Percentiles rank a stretch among this genome's conserved stretches.
Conservation (phyloP, 345 rosid species). For the Laguncularia racemosa region DNA sequence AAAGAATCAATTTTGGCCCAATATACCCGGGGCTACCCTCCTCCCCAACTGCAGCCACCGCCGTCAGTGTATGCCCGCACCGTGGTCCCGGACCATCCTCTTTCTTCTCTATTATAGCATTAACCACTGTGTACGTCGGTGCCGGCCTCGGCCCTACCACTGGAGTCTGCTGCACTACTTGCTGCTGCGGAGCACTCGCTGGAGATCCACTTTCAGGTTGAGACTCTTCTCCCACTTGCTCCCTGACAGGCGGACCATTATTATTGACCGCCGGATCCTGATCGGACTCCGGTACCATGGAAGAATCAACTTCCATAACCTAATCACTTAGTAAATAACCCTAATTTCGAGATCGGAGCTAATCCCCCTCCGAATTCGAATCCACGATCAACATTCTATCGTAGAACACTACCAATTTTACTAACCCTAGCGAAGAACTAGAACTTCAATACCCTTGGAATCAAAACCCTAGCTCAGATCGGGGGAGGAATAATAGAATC, state of each 20-base stretch:
- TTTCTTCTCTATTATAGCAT: constrained; percentile 82
- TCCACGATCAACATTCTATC: constrained; percentile 38
- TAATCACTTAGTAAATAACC: constrained; percentile 15
- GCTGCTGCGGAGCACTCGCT: constrained; percentile 18
- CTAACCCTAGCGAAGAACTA: too few species aligned
- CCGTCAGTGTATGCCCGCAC: constrained; percentile 95
- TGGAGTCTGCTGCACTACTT: constrained; percentile 29
- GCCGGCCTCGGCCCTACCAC: constrained; percentile 89
- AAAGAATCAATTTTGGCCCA: constrained; percentile 88
- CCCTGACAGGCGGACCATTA: constrained; percentile 35
- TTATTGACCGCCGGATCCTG: constrained; percentile 44
- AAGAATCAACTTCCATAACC: constrained; percentile 79
- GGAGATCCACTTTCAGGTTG: constrained; percentile 14
- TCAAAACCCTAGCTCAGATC: too few species aligned
- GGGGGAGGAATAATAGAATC: too few species aligned
- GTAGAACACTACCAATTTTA: too few species aligned
- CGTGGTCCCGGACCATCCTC: constrained; percentile 99
- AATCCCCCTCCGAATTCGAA: constrained; percentile 27
- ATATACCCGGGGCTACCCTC: constrained; percentile 74
- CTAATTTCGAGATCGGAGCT: constrained; percentile 62
- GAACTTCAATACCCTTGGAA: too few species aligned
- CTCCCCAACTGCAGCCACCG: constrained; percentile 95
- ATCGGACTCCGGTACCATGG: constrained; percentile 68
- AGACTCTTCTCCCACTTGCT: constrained; percentile 33
- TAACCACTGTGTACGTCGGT: constrained; percentile 78